Conservation (phyloP, 768 basidiomycete genomes). For the Hygrocybe punicea region DNA sequence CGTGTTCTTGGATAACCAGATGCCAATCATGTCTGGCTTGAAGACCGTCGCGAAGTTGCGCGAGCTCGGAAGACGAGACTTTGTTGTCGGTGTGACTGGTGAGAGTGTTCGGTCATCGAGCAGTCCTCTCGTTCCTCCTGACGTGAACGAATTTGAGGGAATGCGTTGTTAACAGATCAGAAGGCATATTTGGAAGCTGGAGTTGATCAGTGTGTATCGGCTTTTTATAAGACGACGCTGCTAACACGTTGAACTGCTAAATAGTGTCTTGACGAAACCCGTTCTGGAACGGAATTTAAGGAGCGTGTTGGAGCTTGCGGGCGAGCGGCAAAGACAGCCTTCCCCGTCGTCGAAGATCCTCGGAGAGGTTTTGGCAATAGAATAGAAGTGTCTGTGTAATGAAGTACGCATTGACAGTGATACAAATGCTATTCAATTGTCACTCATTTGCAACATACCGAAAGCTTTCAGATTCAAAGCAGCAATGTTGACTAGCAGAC, state of each 20-base stretch:
- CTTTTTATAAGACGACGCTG: neutral
- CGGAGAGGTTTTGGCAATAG: too few relatives aligned
- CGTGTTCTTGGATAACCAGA: constrained; percentile 69
- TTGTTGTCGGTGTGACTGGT: constrained; percentile 80
- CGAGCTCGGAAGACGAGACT: constrained; percentile 61
- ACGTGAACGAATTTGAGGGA: constrained; percentile 36
- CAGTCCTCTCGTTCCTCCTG: neutral
- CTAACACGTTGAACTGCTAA: neutral
- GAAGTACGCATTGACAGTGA: neutral
- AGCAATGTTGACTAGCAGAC: neutral
- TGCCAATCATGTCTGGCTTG: constrained; percentile 77
- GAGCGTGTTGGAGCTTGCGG: constrained; percentile 26
- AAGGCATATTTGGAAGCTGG: constrained; percentile 56
- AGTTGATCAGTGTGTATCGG: constrained; percentile 47
- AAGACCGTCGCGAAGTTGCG: constrained; percentile 65
- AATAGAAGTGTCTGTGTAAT: too few relatives aligned
- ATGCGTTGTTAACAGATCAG: constrained; percentile 45
- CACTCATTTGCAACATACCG: too few relatives aligned
- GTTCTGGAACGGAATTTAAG: constrained; percentile 47
- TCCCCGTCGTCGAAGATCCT: too few relatives aligned
- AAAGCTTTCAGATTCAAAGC: too few relatives aligned
- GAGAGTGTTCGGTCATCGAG: constrained; percentile 11
- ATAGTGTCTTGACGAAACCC: constrained; percentile 61
- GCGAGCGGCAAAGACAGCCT: constrained; percentile 11
- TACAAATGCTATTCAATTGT: too few relatives aligned